Evolutionary conservation across 495 filamentous ascomycete species (phyloP).

Genomic region (Annulohypoxylon nitens): DNA sequence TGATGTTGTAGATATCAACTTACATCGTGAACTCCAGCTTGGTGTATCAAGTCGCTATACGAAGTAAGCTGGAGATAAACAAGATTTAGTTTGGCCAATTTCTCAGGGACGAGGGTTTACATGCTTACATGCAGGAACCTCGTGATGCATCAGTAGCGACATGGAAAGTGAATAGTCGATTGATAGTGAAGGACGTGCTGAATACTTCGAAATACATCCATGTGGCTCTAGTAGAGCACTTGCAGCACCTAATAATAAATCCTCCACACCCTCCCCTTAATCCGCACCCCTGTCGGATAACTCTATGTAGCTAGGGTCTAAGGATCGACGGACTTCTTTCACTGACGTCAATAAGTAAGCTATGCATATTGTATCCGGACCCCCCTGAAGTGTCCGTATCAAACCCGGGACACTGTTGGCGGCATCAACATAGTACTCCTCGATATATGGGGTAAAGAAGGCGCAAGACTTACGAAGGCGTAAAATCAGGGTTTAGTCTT

Average conservation of each 20-base stretch:
- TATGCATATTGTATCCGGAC: slow-evolving; percentile 23
- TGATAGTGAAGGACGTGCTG: slow-evolving; percentile 20
- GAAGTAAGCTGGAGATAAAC: slow-evolving; percentile 31
- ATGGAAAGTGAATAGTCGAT: not conserved
- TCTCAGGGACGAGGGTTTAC: not conserved
- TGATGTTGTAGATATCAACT: slow-evolving; percentile 51
- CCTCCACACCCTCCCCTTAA: slow-evolving; percentile 22
- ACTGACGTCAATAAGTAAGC: slow-evolving; percentile 44
- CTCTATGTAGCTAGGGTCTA: not conserved
- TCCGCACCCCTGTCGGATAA: slow-evolving; percentile 23
- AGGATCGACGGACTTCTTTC: slow-evolving; percentile 25
- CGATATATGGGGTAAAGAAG: not conserved
- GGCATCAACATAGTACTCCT: slow-evolving; percentile 1
- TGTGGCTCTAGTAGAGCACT: slow-evolving; percentile 17
- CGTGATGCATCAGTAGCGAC: not conserved
- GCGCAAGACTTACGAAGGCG: slow-evolving; percentile 18
- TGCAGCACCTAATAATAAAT: slow-evolving; percentile 33
- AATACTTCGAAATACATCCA: slow-evolving; percentile 27
- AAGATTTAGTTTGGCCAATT: slow-evolving; percentile 20
- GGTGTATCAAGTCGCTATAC: slow-evolving; percentile 51
- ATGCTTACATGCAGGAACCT: not conserved
- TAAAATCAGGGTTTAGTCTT: slow-evolving; percentile 38
- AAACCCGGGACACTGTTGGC: slow-evolving; percentile 7
- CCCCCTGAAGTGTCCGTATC: slow-evolving; percentile 27
- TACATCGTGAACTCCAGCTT: slow-evolving; percentile 52